Evolutionary conservation across 306 rosid genomes (phyloP).

Genomic region (Comarum palustre): DNA sequence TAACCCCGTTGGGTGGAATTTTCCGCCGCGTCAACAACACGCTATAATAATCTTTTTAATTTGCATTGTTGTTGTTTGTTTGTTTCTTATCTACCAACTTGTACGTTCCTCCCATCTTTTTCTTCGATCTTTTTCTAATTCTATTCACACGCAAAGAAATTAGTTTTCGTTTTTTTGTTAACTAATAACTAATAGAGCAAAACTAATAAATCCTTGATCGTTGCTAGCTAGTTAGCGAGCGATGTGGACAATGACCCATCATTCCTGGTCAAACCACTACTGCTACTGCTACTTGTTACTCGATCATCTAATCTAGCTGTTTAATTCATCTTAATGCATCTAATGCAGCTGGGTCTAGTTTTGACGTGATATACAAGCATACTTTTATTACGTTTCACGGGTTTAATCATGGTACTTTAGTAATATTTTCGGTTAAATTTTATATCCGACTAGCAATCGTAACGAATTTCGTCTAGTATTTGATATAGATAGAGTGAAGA

Average conservation of each 20-base stretch:
- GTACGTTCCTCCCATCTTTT: background rate
- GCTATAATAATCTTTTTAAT: background rate
- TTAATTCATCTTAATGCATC: too few relatives aligned
- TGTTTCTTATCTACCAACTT: conserved; percentile 18
- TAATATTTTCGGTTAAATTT: too few relatives aligned
- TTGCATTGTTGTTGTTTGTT: background rate
- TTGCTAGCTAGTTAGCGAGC: conserved; percentile 8
- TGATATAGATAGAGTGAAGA: too few relatives aligned
- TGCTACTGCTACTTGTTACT: too few relatives aligned
- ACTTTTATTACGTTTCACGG: too few relatives aligned
- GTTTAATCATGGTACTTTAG: too few relatives aligned
- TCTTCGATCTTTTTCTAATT: background rate
- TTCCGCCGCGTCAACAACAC: conserved; percentile 25
- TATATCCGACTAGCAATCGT: too few relatives aligned
- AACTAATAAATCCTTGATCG: conserved; percentile 21
- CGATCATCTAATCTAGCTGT: too few relatives aligned
- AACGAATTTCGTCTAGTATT: too few relatives aligned
- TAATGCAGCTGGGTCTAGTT: too few relatives aligned
- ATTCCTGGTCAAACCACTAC: conserved; percentile 40
- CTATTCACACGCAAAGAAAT: conserved; percentile 29
- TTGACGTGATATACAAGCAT: too few relatives aligned
- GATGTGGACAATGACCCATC: conserved; percentile 32
- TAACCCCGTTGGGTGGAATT: background rate
- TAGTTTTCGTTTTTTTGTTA: background rate
- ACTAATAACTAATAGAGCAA: too few relatives aligned